Evolutionary conservation across 208 protist genomes (phyloP).

Genomic region (Wallacemonas rigidus): DNA sequence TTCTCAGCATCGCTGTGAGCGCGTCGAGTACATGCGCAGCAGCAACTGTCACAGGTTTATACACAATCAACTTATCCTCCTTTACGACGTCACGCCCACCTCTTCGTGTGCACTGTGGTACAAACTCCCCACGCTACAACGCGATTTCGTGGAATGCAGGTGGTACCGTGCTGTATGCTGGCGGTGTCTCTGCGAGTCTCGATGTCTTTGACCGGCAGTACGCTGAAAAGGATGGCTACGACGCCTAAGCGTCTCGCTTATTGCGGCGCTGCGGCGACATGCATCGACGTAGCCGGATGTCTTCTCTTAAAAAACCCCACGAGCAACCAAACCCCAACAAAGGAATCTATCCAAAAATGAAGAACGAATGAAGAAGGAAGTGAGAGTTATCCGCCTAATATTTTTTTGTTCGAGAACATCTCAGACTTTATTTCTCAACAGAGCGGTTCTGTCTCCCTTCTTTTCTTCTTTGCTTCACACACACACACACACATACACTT

Average conservation of each 20-base stretch:
- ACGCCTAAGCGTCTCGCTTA: background rate
- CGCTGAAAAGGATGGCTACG: constrained; percentile 33
- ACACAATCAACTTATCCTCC: constrained; percentile 75
- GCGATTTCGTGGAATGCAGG: constrained; percentile 72
- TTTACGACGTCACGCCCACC: constrained; percentile 41
- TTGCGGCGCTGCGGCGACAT: background rate
- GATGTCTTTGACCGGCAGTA: constrained; percentile 68
- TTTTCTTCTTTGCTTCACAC: constrained; percentile 16
- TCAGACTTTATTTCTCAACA: background rate
- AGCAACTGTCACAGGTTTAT: constrained; percentile 81
- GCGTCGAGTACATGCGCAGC: constrained; percentile 71
- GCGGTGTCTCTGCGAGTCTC: constrained; percentile 71
- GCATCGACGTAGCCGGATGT: too few species aligned
- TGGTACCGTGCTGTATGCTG: constrained; percentile 73
- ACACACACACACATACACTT: background rate
- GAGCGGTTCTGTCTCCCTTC: constrained; percentile 5
- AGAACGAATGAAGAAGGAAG: background rate
- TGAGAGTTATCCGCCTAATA: background rate
- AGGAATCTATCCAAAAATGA: background rate
- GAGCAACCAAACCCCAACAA: too few species aligned
- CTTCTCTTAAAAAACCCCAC: too few species aligned
- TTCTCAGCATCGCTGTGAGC: constrained; percentile 74
- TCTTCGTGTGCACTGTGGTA: constrained; percentile 61
- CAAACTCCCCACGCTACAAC: constrained; percentile 67
- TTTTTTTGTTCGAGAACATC: background rate